phyloP scores from a whole-genome alignment of 1,139 yeast species.

The Yamadazyma jaroonii region DNA sequence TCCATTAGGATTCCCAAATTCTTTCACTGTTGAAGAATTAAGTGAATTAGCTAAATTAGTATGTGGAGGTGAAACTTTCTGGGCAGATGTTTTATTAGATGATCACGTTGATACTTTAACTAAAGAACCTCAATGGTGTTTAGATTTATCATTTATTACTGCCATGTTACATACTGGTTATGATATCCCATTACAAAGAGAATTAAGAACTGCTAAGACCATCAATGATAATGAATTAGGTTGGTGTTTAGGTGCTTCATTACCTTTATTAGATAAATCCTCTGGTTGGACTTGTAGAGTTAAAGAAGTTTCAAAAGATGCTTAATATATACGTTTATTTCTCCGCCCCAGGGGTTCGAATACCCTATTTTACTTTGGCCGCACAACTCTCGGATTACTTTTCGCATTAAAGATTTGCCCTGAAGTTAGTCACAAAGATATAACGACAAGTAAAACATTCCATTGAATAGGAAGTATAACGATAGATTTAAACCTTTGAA shows the following conservation, averaged over 20 bases:
- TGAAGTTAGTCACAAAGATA: not conserved
- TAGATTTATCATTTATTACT: constrained; percentile 85
- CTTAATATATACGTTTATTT: no score
- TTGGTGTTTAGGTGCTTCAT: constrained; percentile 98
- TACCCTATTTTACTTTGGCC: not conserved
- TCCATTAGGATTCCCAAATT: constrained; percentile 91
- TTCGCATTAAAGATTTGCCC: not conserved
- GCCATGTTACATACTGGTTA: constrained; percentile 92
- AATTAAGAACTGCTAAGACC: constrained; percentile 85
- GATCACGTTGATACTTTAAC: constrained; percentile 65
- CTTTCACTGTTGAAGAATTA: constrained; percentile 83
- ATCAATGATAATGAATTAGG: constrained; percentile 89
- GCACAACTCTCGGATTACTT: not conserved
- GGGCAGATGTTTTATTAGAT: constrained; percentile 62
- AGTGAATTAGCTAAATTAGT: constrained; percentile 78
- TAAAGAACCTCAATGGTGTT: constrained; percentile 90
- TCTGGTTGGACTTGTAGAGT: constrained; percentile 74
- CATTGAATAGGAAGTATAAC: no score
- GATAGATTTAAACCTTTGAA: no score
- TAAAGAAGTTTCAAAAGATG: constrained; percentile 10
- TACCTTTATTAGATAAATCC: constrained; percentile 72
- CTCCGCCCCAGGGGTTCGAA: no score
- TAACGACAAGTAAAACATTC: no score
- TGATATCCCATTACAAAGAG: constrained; percentile 88
- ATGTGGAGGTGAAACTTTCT: constrained; percentile 74